phyloP scores from a whole-genome alignment of 768 basidiomycete species.

The Amyloporia xantha region DNA sequence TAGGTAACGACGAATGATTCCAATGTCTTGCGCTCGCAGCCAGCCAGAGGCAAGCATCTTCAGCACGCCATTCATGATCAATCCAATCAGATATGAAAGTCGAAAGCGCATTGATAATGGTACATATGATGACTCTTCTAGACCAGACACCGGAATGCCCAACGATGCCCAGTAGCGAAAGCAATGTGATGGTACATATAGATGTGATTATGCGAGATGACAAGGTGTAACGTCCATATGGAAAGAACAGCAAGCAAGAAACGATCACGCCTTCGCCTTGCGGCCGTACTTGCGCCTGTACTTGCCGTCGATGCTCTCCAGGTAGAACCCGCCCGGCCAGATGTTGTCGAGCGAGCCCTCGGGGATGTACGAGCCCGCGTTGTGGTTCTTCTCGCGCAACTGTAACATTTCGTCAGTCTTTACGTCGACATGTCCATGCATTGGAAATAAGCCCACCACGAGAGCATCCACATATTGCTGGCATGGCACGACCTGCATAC shows the following conservation, averaged over 20 bases:
- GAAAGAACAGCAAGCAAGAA: neutral
- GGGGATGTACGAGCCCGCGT: slow-evolving; percentile 75
- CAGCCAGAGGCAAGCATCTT: neutral
- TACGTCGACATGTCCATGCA: neutral
- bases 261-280: slow-evolving; percentile 25
- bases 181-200: slow-evolving; percentile 1
- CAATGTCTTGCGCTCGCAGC: neutral
- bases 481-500: slow-evolving; percentile 88
- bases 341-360: slow-evolving; percentile 86
- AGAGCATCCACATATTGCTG: slow-evolving; percentile 88
- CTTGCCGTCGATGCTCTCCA: slow-evolving; percentile 83
- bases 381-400: no score
- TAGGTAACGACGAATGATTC: neutral
- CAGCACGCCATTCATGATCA: neutral
- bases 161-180: no score
- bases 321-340: slow-evolving; percentile 92
- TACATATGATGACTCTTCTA: neutral
- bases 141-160: neutral
- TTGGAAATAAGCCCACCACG: slow-evolving; percentile 37
- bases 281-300: slow-evolving; percentile 84
- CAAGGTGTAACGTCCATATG: neutral
- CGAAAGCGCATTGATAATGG: neutral
- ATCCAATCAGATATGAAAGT: no score
- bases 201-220: slow-evolving; percentile 2
- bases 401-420: slow-evolving; percentile 25